Percentiles rank a stretch among this genome's conserved stretches.
Evolutionary conservation across 768 basidiomycete genomes (phyloP).

Genomic region (Nidularia pulvinata): DNA sequence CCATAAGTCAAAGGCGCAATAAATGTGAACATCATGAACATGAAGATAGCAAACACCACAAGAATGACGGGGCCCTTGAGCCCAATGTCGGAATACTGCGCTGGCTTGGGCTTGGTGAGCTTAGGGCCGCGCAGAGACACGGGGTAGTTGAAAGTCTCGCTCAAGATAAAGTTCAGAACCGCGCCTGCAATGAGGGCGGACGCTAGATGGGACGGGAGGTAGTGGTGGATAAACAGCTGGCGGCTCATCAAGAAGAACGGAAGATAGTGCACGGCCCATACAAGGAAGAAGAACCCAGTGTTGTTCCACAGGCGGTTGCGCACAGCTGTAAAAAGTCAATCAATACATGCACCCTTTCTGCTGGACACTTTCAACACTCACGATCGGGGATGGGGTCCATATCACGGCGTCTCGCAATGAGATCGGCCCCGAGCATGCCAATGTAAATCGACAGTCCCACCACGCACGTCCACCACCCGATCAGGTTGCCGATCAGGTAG

Average conservation of each 20-base stretch:
- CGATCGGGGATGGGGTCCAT: conserved; percentile 86
- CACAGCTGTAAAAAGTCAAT: conserved; percentile 52
- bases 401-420: conserved; percentile 84
- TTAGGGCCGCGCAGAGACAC: conserved; percentile 75
- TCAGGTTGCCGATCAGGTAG: conserved; percentile 92
- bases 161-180: conserved; percentile 87
- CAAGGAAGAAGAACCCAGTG: conserved; percentile 90
- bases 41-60: conserved; percentile 50
- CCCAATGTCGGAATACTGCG: conserved; percentile 73
- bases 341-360: background rate
- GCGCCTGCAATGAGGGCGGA: conserved; percentile 92
- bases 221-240: conserved; percentile 97
- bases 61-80: conserved; percentile 71
- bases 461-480: conserved; percentile 95
- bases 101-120: conserved; percentile 49
- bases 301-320: conserved; percentile 96
- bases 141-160: conserved; percentile 91
- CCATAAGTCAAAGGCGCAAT: conserved; percentile 94
- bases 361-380: conserved; percentile 35
- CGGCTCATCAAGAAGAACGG: conserved; percentile 99
- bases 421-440: conserved; percentile 89
- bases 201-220: conserved; percentile 94
- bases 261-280: conserved; percentile 95
- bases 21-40: conserved; percentile 72
- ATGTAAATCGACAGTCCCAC: conserved; percentile 85